Evolutionary conservation across 805 yeast genomes (phyloP).

Genomic region (Starmerella sp.): DNA sequence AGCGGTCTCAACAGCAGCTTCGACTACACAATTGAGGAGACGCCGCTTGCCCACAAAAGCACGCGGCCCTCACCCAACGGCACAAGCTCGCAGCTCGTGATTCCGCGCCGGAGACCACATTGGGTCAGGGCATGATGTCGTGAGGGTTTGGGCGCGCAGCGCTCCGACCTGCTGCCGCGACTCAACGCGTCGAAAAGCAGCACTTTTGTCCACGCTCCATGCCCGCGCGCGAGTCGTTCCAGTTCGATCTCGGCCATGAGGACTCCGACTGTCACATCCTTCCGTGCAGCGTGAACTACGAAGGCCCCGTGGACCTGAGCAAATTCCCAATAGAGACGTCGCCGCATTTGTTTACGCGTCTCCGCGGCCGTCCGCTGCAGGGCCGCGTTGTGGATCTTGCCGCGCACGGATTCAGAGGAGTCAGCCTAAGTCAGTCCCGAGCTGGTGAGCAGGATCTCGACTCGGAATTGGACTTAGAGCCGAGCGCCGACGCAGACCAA

Average conservation of each 20-base stretch:
- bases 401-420: constrained; percentile 15
- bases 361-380: constrained; percentile 20
- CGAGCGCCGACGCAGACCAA: background rate
- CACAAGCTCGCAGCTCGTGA: background rate
- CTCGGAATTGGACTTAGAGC: constrained; percentile 2
- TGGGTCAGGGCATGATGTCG: background rate
- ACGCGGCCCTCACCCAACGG: background rate
- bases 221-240: constrained; percentile 1
- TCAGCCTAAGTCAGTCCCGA: constrained; percentile 11
- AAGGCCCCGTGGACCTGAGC: constrained; percentile 15
- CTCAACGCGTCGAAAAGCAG: background rate
- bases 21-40: constrained; percentile 1
- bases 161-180: too few relatives aligned
- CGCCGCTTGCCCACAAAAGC: constrained; percentile 7
- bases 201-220: background rate
- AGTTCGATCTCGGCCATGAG: background rate
- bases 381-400: constrained; percentile 18
- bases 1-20: background rate
- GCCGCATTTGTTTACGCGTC: constrained; percentile 3
- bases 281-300: constrained; percentile 17
- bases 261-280: constrained; percentile 15
- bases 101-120: constrained; percentile 1
- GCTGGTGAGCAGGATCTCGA: constrained; percentile 15
- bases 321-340: constrained; percentile 7
- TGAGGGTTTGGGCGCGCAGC: too few relatives aligned